phyloP scores from a whole-genome alignment of 805 yeast genomes.

The Candida arabinofermentans region DNA sequence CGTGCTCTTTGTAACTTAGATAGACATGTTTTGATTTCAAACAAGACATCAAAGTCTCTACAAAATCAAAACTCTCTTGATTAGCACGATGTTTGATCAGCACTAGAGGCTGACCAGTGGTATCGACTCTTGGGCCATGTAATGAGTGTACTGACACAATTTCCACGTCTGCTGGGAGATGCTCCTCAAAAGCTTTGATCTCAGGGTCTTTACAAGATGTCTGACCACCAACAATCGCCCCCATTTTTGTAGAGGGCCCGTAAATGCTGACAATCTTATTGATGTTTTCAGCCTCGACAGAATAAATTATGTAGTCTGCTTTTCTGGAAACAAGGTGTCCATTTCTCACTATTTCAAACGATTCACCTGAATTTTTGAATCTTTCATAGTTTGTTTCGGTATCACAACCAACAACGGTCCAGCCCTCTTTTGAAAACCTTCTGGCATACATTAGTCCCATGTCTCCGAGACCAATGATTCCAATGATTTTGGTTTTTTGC shows the following conservation, averaged over 20 bases:
- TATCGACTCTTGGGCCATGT: slow-evolving; percentile 89
- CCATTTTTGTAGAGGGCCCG: slow-evolving; percentile 84
- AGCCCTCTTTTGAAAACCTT: slow-evolving; percentile 74
- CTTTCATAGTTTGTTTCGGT: slow-evolving; percentile 58
- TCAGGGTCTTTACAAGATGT: slow-evolving; percentile 94
- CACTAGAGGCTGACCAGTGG: slow-evolving; percentile 91
- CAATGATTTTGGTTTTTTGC: slow-evolving; percentile 52
- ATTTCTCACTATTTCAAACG: slow-evolving; percentile 58
- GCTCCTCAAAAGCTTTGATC: slow-evolving; percentile 74
- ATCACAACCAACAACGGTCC: slow-evolving; percentile 89
- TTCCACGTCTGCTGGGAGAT: slow-evolving; percentile 73
- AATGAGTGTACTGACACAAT: slow-evolving; percentile 87
- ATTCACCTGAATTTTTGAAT: slow-evolving; percentile 34
- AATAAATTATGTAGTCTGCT: slow-evolving; percentile 81
- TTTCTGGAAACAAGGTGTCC: slow-evolving; percentile 82
- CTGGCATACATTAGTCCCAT: slow-evolving; percentile 91
- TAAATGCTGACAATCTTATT: slow-evolving; percentile 65
- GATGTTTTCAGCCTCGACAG: slow-evolving; percentile 90
- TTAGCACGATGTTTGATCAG: slow-evolving; percentile 70
- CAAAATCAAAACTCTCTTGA: slow-evolving; percentile 52
- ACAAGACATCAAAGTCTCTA: slow-evolving; percentile 63
- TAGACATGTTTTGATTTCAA: slow-evolving; percentile 74
- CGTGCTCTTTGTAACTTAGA: slow-evolving; percentile 84
- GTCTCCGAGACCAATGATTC: slow-evolving; percentile 94
- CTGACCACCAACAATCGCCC: slow-evolving; percentile 96